A percentile compares a stretch with the other conserved stretches of the same genome.
Evolutionary conservation across 139 green algal genomes (phyloP).

Genomic region (Micromonas pusilla): DNA sequence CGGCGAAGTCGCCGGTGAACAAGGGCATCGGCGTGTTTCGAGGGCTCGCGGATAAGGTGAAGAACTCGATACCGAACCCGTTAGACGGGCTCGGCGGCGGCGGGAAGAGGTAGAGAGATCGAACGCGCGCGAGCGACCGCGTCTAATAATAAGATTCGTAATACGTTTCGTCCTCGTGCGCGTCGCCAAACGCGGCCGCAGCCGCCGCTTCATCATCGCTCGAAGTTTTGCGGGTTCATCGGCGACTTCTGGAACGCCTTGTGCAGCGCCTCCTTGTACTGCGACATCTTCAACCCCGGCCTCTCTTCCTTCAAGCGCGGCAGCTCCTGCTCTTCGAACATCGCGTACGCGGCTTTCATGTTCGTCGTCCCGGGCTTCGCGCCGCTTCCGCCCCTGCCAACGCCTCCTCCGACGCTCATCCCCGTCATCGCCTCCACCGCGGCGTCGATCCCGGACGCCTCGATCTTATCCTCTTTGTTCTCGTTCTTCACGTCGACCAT

Average conservation of each 20-base stretch:
- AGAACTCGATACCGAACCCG: not conserved
- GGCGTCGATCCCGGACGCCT: not conserved
- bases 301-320: not conserved
- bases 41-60: not conserved
- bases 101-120: slow-evolving; percentile 1
- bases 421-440: not conserved
- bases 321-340: slow-evolving; percentile 4
- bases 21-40: slow-evolving; percentile 11
- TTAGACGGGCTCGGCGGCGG: not conserved
- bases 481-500: not conserved
- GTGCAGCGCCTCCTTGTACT: slow-evolving; percentile 9
- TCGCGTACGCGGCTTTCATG: slow-evolving; percentile 6
- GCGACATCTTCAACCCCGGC: slow-evolving; percentile 4
- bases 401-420: not conserved
- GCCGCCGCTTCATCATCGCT: too few relatives aligned
- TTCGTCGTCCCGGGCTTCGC: not conserved
- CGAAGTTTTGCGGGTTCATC: not conserved
- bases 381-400: not conserved
- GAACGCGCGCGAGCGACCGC: too few relatives aligned
- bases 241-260: slow-evolving; percentile 6
- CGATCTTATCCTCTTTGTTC: not conserved
- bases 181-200: too few relatives aligned
- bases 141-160: too few relatives aligned
- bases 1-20: slow-evolving; percentile 14
- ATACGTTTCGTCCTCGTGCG: too few relatives aligned